Evolutionary conservation across 139 green algal species (phyloP), one percentile per base, ranked within the genome.

Genomic region (Chlorella sorokiniana): DNA sequence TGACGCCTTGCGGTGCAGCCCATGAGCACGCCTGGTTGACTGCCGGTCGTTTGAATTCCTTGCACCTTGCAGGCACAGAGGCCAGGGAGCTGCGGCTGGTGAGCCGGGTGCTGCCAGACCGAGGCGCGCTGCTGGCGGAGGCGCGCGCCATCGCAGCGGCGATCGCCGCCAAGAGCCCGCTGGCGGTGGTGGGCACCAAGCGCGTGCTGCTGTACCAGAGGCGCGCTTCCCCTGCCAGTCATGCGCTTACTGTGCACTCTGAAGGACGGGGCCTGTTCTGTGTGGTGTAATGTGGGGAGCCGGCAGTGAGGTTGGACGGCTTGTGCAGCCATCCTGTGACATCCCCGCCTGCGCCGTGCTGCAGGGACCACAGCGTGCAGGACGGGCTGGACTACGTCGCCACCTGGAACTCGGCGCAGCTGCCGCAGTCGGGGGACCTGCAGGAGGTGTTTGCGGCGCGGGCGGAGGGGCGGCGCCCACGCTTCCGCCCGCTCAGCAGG

Each of bases 131-230:
- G 82, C 25, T 82, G 72, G 45, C 67, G 2, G 86, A 40, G 8
- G 91, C 83, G 23, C 10, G 81, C 23, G 35, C 56, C n/a, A 51
- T 92, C 56, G 93, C 93, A 5, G 62, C 61, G 2, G 5, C 48
- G 10, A 38, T 97, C 6, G 93, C 94, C 0, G 62, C 80, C 51
- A 96, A 95, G 81, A 86, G 85, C 0, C 89, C 85, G 6, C 64
- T 95, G 81, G 92, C 94, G 6, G 42, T 93, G 31, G 61, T 72
- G 8, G 94, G 94, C 20, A 98, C 95, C 69, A 98, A 98, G 84
- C 75, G 84, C 8, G 84, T 94, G 40, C 88, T 98, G 65, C 82
- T 96, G 79, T 72, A 90, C 67, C 76, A 81, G 31, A 82, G 88
- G 85, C 85, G 35, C 20, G 72, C n/a, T n/a, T n/a, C n/a, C n/a